These are phyloP conservation scores for Viola pubescens DNA, from an alignment of 441 rosid genomes.

Conservation along the genomic window DNA sequence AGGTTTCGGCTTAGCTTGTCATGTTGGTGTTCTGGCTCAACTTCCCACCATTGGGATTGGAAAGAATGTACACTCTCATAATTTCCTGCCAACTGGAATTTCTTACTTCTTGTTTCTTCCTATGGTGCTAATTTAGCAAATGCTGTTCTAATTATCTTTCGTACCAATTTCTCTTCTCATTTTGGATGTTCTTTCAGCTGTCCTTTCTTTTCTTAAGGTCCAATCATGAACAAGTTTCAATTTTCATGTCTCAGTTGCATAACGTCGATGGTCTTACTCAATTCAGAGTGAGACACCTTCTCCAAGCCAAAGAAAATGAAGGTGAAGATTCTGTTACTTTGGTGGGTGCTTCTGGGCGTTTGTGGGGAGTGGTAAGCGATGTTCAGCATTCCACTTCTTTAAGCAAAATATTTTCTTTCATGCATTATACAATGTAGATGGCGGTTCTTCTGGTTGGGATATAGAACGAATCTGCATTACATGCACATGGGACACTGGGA, in stretches of 20 bases:
- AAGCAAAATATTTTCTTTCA: not conserved
- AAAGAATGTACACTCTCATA: constrained; percentile 48
- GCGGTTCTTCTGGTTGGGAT: no score
- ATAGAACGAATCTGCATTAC: no score
- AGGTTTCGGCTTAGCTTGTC: constrained; percentile 95
- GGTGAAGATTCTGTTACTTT: constrained; percentile 37
- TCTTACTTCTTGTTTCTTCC: not conserved
- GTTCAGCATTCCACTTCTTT: constrained; percentile 8
- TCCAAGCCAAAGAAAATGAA: constrained; percentile 41
- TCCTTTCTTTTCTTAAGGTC: not conserved
- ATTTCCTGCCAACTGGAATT: not conserved
- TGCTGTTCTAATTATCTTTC: not conserved
- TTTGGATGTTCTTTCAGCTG: not conserved
- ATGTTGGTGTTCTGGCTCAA: constrained; percentile 76
- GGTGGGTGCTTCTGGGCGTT: constrained; percentile 65
- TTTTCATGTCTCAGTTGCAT: constrained; percentile 52
- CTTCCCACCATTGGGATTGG: constrained; percentile 80
- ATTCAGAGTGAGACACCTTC: constrained; percentile 45
- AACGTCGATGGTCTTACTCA: constrained; percentile 77
- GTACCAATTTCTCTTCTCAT: not conserved
- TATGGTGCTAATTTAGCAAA: not conserved
- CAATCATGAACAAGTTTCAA: not conserved
- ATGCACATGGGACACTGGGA: no score
- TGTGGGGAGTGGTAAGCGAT: constrained; percentile 76
- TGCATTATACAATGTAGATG: not conserved